Percentiles rank a stretch among this genome's conserved stretches.
Conservation (phyloP, 2,329 filamentous ascomycete species). For the Cytospora piceicola region DNA sequence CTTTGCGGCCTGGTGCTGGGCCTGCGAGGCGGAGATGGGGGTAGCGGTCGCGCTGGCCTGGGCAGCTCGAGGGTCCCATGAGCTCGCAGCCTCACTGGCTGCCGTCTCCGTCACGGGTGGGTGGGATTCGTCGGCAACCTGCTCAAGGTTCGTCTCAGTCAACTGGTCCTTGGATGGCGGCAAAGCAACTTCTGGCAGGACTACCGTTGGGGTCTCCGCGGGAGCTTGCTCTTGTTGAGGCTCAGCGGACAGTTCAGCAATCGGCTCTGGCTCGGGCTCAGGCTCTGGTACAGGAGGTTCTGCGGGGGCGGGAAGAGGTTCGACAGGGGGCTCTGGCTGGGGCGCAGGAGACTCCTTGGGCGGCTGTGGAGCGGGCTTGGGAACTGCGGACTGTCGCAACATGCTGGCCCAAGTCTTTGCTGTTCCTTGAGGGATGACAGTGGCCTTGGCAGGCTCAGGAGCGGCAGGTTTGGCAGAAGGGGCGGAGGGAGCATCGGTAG, state of each 20-base stretch:
- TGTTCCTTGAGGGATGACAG: slow-evolving; percentile 43
- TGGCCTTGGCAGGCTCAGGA: slow-evolving; percentile 38
- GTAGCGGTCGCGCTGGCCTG: slow-evolving; percentile 66
- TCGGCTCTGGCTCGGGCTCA: slow-evolving; percentile 42
- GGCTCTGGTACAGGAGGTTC: slow-evolving; percentile 40
- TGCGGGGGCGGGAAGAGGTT: slow-evolving; percentile 35
- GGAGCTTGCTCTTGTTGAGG: slow-evolving; percentile 36
- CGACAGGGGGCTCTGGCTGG: slow-evolving; percentile 47
- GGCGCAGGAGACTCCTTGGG: slow-evolving; percentile 53
- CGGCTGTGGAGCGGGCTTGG: slow-evolving; percentile 60
- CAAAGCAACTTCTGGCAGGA: slow-evolving; percentile 59
- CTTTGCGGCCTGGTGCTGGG: slow-evolving; percentile 62
- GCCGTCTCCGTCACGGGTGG: slow-evolving; percentile 80
- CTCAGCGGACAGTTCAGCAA: slow-evolving; percentile 40
- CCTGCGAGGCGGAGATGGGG: slow-evolving; percentile 66
- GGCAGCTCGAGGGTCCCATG: slow-evolving; percentile 71
- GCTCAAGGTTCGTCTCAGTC: slow-evolving; percentile 90
- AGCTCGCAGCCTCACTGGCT: slow-evolving; percentile 87
- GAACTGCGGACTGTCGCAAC: slow-evolving; percentile 63
- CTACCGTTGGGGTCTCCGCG: slow-evolving; percentile 44
- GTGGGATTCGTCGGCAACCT: slow-evolving; percentile 79
- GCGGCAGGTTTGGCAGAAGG: slow-evolving; percentile 41
- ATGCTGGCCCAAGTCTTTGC: slow-evolving; percentile 77
- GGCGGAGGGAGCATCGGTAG: slow-evolving; percentile 44
- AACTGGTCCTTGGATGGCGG: slow-evolving; percentile 79